A percentile compares a stretch with the other conserved stretches of the same genome.
phyloP scores from a whole-genome alignment of 768 basidiomycete genomes.

The Phaeolepiota aurea region DNA sequence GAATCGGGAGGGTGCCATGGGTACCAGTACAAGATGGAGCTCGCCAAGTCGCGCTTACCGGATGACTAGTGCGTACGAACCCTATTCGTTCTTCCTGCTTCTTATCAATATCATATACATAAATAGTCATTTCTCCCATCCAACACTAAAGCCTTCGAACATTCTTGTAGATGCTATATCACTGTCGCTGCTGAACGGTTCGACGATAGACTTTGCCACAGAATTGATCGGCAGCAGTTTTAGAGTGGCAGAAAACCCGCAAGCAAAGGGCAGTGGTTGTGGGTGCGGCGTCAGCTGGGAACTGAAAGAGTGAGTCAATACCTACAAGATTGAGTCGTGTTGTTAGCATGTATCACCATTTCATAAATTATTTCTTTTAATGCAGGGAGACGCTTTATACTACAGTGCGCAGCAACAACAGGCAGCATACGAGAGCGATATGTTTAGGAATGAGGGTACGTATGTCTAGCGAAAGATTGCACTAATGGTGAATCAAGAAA shows the following conservation, averaged over 20 bases:
- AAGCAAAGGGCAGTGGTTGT: slow-evolving; percentile 83
- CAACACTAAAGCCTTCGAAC: slow-evolving; percentile 61
- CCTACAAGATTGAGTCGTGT: not conserved
- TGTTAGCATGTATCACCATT: not conserved
- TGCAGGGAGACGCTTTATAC: too few species aligned
- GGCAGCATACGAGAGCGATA: slow-evolving; percentile 10
- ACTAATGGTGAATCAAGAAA: slow-evolving; percentile 19
- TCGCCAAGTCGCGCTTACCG: slow-evolving; percentile 48
- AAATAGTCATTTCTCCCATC: slow-evolving; percentile 66
- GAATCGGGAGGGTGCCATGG: slow-evolving; percentile 97
- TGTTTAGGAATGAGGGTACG: slow-evolving; percentile 2
- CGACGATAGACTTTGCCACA: slow-evolving; percentile 85
- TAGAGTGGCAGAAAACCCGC: slow-evolving; percentile 76
- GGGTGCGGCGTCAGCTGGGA: slow-evolving; percentile 98
- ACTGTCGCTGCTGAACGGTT: slow-evolving; percentile 75
- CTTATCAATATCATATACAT: slow-evolving; percentile 5
- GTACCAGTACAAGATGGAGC: slow-evolving; percentile 90
- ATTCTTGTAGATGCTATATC: slow-evolving; percentile 85
- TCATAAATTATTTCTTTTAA: not conserved
- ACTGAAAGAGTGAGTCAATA: slow-evolving; percentile 41
- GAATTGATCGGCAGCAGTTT: slow-evolving; percentile 95
- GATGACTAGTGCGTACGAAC: slow-evolving; percentile 76
- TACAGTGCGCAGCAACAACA: not conserved
- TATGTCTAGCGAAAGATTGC: slow-evolving; percentile 12
- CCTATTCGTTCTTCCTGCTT: not conserved